These are phyloP conservation scores for Hydnum rufescens DNA, from an alignment of 768 basidiomycete genomes.

Conservation along the genomic window DNA sequence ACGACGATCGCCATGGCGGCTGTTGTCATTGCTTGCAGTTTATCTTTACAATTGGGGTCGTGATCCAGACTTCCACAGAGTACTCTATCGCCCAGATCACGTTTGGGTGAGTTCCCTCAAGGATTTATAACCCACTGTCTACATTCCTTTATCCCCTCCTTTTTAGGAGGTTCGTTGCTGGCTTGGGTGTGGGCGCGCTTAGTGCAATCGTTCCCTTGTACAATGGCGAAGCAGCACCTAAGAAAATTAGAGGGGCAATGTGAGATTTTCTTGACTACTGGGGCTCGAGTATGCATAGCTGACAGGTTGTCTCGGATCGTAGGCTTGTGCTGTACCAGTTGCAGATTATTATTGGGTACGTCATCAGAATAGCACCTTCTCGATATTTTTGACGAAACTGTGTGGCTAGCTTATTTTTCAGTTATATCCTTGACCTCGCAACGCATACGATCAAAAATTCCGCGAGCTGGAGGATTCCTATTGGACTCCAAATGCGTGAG, in stretches of 20 bases:
- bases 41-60: conserved; percentile 50
- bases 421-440: conserved; percentile 50
- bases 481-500: neutral
- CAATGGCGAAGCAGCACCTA: conserved; percentile 62
- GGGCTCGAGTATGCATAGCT: too few species aligned
- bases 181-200: conserved; percentile 56
- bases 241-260: conserved; percentile 47
- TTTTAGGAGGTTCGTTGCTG: conserved; percentile 45
- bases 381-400: neutral
- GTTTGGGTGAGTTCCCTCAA: conserved; percentile 21
- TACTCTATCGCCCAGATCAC: conserved; percentile 44
- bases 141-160: neutral
- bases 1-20: neutral
- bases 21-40: conserved; percentile 4
- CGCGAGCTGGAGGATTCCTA: conserved; percentile 40
- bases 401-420: conserved; percentile 39
- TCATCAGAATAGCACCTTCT: neutral
- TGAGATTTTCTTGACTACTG: too few species aligned
- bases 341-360: conserved; percentile 52
- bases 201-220: conserved; percentile 41
- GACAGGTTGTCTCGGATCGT: too few species aligned
- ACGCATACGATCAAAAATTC: conserved; percentile 34
- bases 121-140: neutral
- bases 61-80: conserved; percentile 46
- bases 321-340: conserved; percentile 61